phyloP scores from a whole-genome alignment of 225 moss, liverwort and hornwort genomes.

The Polytrichum commune region DNA sequence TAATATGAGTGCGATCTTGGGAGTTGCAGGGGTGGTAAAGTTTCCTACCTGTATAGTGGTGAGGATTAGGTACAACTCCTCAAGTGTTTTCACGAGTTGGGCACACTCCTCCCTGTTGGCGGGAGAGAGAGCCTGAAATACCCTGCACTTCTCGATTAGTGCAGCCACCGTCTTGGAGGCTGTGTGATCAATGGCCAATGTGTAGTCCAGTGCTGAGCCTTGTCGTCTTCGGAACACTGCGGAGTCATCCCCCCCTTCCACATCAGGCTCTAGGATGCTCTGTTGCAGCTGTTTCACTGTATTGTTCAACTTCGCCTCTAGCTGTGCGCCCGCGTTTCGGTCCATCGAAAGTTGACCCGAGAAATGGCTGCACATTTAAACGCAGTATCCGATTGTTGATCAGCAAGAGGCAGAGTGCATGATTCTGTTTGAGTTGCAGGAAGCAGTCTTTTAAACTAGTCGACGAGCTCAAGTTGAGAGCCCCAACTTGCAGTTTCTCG shows the following conservation, averaged over 20 bases:
- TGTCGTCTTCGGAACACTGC: conserved; percentile 4
- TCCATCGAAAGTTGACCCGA: conserved; percentile 19
- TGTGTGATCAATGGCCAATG: conserved; percentile 36
- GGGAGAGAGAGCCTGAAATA: conserved; percentile 16
- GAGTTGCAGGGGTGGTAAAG: background rate
- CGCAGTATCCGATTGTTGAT: background rate
- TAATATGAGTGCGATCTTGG: no score
- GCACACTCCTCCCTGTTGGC: conserved; percentile 22
- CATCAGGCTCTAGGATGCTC: conserved; percentile 18
- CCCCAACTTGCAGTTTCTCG: no score
- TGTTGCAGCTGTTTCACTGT: conserved; percentile 20
- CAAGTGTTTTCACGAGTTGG: conserved; percentile 16
- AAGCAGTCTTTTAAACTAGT: background rate
- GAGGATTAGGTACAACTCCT: conserved; percentile 22
- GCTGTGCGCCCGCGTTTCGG: background rate
- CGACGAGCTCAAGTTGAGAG: background rate
- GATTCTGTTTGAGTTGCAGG: no score
- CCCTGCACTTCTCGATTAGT: conserved; percentile 30
- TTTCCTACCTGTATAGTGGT: conserved; percentile 16
- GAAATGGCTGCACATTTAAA: conserved; percentile 18
- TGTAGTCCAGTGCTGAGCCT: conserved; percentile 23
- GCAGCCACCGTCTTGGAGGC: conserved; percentile 20
- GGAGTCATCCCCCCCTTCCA: conserved; percentile 10
- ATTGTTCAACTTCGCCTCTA: conserved; percentile 8
- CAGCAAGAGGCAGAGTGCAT: background rate